Percentiles rank a stretch among this genome's conserved stretches.
Evolutionary conservation across 1,284 basidiomycete species (phyloP).

Genomic region (Cutaneotrichosporon sp.): DNA sequence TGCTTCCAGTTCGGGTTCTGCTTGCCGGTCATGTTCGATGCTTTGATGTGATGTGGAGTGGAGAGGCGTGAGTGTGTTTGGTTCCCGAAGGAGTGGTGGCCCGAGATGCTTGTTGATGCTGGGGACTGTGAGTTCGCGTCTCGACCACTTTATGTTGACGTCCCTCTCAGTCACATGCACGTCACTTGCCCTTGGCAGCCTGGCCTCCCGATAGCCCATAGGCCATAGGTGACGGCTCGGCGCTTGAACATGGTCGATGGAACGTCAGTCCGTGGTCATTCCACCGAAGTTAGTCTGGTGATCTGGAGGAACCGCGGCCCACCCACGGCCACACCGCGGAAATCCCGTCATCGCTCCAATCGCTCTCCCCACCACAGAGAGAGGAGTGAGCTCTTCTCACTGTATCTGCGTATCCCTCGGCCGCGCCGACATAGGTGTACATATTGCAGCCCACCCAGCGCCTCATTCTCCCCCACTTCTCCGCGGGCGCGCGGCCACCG

Average conservation of each 20-base stretch:
- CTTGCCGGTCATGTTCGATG: neutral
- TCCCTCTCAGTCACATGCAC: neutral
- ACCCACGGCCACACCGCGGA: neutral
- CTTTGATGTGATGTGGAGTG: neutral
- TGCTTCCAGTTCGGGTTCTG: constrained; percentile 15
- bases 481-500: no score
- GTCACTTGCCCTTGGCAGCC: neutral
- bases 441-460: no score
- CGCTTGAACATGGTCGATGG: no score
- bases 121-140: neutral
- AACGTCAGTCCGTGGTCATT: no score
- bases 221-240: no score
- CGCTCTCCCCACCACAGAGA: no score
- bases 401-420: neutral
- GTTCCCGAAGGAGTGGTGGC: neutral
- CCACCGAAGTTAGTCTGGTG: neutral
- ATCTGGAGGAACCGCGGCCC: neutral
- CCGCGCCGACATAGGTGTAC: no score
- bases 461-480: no score
- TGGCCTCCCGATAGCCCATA: no score
- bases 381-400: neutral
- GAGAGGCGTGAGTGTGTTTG: neutral
- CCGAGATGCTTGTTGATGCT: neutral
- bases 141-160: constrained; percentile 2
- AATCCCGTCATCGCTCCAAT: neutral